These are phyloP conservation scores for Dendrobium chrysotoxum DNA, from an alignment of 106 monocot genomes.

Conservation along the genomic window DNA sequence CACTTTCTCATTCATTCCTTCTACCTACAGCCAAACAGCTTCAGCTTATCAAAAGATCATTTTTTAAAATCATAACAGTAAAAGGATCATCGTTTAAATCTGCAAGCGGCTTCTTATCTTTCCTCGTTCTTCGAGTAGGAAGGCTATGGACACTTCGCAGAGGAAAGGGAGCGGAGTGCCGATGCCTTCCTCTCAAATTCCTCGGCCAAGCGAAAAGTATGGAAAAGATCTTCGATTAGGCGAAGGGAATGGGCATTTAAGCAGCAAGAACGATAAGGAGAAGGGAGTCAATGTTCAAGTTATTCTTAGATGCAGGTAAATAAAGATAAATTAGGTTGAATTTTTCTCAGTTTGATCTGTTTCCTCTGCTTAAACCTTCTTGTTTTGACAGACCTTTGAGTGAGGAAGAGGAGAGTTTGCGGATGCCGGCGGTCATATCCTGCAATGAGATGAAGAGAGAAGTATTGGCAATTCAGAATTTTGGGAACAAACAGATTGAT, in stretches of 20 bases:
- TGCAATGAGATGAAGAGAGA: slow-evolving; percentile 81
- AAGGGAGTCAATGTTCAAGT: slow-evolving; percentile 60
- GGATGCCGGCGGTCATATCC: slow-evolving; percentile 67
- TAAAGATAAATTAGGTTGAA: not conserved
- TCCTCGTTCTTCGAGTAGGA: not conserved
- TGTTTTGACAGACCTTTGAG: slow-evolving; percentile 55
- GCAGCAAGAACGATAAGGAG: slow-evolving; percentile 27
- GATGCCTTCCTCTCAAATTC: slow-evolving; percentile 2
- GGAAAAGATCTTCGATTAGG: slow-evolving; percentile 11
- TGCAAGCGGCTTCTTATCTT: not conserved
- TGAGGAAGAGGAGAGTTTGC: slow-evolving; percentile 65
- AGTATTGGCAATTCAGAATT: slow-evolving; percentile 68
- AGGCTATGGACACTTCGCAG: slow-evolving; percentile 22
- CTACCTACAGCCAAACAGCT: not conserved
- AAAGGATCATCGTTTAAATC: no score
- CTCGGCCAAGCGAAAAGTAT: slow-evolving; percentile 13
- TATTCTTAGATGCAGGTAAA: slow-evolving; percentile 21
- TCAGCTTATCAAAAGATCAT: not conserved
- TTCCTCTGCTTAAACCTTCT: not conserved
- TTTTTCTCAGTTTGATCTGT: slow-evolving; percentile 3
- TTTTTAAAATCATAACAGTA: no score
- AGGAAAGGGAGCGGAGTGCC: slow-evolving; percentile 3
- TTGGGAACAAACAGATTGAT: slow-evolving; percentile 91
- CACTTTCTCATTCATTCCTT: not conserved
- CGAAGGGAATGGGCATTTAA: slow-evolving; percentile 17